A percentile compares a stretch with the other conserved stretches of the same genome.
phyloP scores from a whole-genome alignment of 2,329 filamentous ascomycete species.

The Claviceps spartinae region DNA sequence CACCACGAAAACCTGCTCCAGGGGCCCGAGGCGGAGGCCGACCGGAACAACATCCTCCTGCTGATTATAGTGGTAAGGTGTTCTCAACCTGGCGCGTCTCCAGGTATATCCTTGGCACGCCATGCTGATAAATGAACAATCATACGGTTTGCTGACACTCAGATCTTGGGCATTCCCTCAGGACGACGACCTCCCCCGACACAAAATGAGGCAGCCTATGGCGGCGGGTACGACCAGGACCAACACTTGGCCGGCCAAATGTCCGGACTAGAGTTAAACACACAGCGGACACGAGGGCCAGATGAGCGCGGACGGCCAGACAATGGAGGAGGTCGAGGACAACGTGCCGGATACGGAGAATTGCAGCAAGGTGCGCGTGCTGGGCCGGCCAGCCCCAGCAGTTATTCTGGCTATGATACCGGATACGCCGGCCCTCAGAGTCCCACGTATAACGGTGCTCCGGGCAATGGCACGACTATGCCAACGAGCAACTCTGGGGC shows the following conservation, averaged over 20 bases:
- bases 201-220: slow-evolving; percentile 10
- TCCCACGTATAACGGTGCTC: slow-evolving; percentile 27
- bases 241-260: slow-evolving; percentile 21
- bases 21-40: background rate
- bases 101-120: background rate
- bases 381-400: slow-evolving; percentile 11
- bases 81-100: background rate
- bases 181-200: slow-evolving; percentile 11
- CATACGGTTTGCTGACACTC: background rate
- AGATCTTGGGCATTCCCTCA: slow-evolving; percentile 7
- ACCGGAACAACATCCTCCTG: slow-evolving; percentile 3
- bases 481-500: slow-evolving; percentile 34
- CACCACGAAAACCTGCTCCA: background rate
- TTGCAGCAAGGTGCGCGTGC: slow-evolving; percentile 16
- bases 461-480: slow-evolving; percentile 49
- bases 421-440: slow-evolving; percentile 16
- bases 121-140: background rate
- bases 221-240: slow-evolving; percentile 15
- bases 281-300: slow-evolving; percentile 13
- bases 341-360: slow-evolving; percentile 17
- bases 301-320: slow-evolving; percentile 15
- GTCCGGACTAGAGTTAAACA: slow-evolving; percentile 22
- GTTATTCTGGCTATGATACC: slow-evolving; percentile 16
- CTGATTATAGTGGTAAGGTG: slow-evolving; percentile 4
- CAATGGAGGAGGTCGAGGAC: slow-evolving; percentile 13